Percentiles rank a stretch among this genome's conserved stretches.
These are phyloP conservation scores for Mycena polygramma DNA, from an alignment of 768 basidiomycete species.

Conservation along the genomic window DNA sequence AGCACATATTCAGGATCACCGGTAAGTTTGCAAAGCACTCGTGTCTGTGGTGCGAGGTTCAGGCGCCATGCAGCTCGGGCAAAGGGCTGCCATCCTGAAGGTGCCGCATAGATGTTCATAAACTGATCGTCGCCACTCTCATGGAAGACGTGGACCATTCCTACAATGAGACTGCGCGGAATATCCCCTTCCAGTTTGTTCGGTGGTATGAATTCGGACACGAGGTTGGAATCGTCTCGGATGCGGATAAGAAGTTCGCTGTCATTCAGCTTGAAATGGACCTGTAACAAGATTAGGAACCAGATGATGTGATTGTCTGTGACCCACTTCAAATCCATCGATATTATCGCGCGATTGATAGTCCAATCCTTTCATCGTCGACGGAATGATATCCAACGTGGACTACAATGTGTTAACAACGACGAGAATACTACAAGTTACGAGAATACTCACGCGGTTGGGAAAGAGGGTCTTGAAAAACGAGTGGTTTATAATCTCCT, in stretches of 20 bases:
- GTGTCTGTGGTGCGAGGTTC: background rate
- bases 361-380: slow-evolving; percentile 27
- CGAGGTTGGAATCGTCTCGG: background rate
- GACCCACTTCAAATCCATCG: slow-evolving; percentile 21
- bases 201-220: slow-evolving; percentile 23
- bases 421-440: no score
- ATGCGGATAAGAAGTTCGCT: slow-evolving; percentile 18
- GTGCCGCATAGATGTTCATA: slow-evolving; percentile 9
- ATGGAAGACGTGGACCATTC: slow-evolving; percentile 23
- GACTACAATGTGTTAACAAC: no score
- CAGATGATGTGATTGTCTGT: background rate
- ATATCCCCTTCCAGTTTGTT: slow-evolving; percentile 22
- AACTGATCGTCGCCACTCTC: background rate
- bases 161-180: background rate
- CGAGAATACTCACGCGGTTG: slow-evolving; percentile 5
- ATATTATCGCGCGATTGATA: slow-evolving; percentile 22
- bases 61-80: slow-evolving; percentile 4
- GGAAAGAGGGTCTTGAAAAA: slow-evolving; percentile 38
- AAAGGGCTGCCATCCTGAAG: slow-evolving; percentile 14
- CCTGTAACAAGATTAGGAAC: background rate
- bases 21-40: no score
- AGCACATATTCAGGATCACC: background rate
- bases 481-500: slow-evolving; percentile 46
- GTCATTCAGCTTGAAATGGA: slow-evolving; percentile 22
- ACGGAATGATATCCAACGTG: slow-evolving; percentile 14